Base-by-base conservation (phyloP, 768 basidiomycete genomes). In the Mycena vulgaris region DNA sequence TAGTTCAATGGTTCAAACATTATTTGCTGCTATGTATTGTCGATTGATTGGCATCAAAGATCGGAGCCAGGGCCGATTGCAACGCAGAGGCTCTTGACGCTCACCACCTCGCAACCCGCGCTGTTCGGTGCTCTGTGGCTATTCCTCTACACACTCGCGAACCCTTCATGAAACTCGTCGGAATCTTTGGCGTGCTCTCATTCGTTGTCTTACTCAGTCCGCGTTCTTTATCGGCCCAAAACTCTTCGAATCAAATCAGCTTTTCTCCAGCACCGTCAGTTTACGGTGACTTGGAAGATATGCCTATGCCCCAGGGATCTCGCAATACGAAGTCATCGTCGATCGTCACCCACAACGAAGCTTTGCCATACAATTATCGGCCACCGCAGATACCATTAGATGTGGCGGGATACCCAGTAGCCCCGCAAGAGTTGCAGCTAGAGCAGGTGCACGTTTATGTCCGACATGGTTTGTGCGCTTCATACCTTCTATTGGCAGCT, bases 401-500 rank as follows among this genome's bases (percentile, higher is more conserved):
- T 59, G 89, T 89, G 0, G 84, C 90, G 27, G 80, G 80, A 10
- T 94, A 94, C 75, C 88, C 90, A 5, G 76, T 83, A 37, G 86
- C 90, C 0, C 93, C 93, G 2, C 66, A 78, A 2, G 86, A 81
- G 28, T 82, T 94, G 21, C 68, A 83, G 72, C 81, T 94, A 45
- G 86, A 91, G 76, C 93, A 94, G 77, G 92, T 94, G 14, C 91
- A 94, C 77, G 79, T 94, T 42, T 94, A 89, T 75, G 87, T 92
- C 5, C 85, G 93, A 28, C 93, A 95, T 78, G 93, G 93, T 93
- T 64, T 55, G 89, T 81, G 5, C 21, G 19, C 21, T 30, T n/a
- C 63, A 21, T n/a, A 13, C 31, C 21, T 39, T 52, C 23, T 27
- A 1, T 31, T 21, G n/a, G 30, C 27, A 23, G 6, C 7, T 45